Percentiles rank a stretch among this genome's conserved stretches.
phyloP scores from a whole-genome alignment of 139 green algal species.

The Pleodorina starrii region DNA sequence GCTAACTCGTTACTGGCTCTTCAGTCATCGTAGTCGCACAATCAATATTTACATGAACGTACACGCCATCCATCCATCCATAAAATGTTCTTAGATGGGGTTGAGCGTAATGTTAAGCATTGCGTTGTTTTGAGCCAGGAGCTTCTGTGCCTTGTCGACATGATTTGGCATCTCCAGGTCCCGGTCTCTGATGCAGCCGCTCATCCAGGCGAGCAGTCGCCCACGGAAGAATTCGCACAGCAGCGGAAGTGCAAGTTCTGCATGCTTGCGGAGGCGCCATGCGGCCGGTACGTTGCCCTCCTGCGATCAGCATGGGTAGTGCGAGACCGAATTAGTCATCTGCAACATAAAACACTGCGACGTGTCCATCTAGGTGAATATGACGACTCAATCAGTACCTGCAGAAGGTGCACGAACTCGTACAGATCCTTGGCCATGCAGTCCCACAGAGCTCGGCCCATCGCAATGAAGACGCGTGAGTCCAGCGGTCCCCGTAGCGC shows the following conservation, averaged over 20 bases:
- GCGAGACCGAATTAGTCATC: too few relatives aligned
- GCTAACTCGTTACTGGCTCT: too few relatives aligned
- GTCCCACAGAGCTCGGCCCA: conserved; percentile 72
- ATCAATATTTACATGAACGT: too few relatives aligned
- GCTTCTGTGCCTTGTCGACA: conserved; percentile 62
- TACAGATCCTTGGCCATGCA: conserved; percentile 67
- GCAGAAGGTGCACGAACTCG: conserved; percentile 70
- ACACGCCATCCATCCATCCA: too few relatives aligned
- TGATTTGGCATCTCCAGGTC: too few relatives aligned
- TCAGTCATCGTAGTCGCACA: too few relatives aligned
- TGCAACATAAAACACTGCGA: too few relatives aligned
- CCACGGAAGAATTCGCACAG: conserved; percentile 63
- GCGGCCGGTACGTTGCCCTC: conserved; percentile 57
- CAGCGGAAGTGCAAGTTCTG: conserved; percentile 47
- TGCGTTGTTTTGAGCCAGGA: conserved; percentile 70
- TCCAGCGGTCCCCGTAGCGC: conserved; percentile 62
- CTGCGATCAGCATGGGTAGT: too few relatives aligned
- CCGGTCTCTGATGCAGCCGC: too few relatives aligned
- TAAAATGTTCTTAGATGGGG: too few relatives aligned
- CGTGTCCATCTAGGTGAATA: too few relatives aligned
- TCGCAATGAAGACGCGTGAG: conserved; percentile 69
- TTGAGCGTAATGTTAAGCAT: conserved; percentile 69
- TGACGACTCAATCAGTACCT: conserved; percentile 44
- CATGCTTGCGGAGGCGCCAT: conserved; percentile 69
- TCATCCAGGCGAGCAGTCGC: conserved; percentile 44